Conservation (phyloP, 208 protist species). For the Trypanosomatidae sp. region DNA sequence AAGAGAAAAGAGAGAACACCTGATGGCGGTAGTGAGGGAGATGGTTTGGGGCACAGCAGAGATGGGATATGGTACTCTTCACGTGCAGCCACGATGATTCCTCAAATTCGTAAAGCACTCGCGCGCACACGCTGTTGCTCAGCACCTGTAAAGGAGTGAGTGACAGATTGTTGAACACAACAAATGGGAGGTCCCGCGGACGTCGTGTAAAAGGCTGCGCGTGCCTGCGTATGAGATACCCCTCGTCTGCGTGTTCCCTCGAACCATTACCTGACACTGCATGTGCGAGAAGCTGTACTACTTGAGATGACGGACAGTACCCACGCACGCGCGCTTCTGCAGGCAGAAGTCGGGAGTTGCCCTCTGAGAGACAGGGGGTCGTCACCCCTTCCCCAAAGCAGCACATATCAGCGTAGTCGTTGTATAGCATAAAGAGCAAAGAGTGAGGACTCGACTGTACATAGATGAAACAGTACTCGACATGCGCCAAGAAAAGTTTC, state of each 20-base stretch:
- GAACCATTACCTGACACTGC: neutral
- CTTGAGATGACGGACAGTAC: neutral
- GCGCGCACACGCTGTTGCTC: neutral
- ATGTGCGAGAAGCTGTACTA: neutral
- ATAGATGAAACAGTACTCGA: neutral
- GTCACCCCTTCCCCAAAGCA: neutral
- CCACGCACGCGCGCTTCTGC: neutral
- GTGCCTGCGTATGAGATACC: neutral
- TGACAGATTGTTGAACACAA: neutral
- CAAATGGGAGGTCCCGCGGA: neutral
- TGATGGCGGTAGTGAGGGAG: neutral
- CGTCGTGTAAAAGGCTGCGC: neutral
- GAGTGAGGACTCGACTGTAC: neutral
- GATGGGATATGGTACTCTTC: neutral
- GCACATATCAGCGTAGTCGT: neutral
- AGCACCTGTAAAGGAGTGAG: neutral
- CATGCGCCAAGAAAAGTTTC: neutral
- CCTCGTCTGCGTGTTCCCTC: neutral
- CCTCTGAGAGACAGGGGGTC: neutral
- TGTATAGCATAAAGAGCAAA: constrained; percentile 1
- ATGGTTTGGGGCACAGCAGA: neutral
- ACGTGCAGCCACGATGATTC: neutral
- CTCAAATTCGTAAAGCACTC: neutral
- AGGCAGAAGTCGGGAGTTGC: neutral
- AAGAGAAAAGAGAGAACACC: neutral